These are phyloP conservation scores for Saksenaea oblongispora DNA, from an alignment of 371 early-diverging fungal genomes.

Conservation along the genomic window DNA sequence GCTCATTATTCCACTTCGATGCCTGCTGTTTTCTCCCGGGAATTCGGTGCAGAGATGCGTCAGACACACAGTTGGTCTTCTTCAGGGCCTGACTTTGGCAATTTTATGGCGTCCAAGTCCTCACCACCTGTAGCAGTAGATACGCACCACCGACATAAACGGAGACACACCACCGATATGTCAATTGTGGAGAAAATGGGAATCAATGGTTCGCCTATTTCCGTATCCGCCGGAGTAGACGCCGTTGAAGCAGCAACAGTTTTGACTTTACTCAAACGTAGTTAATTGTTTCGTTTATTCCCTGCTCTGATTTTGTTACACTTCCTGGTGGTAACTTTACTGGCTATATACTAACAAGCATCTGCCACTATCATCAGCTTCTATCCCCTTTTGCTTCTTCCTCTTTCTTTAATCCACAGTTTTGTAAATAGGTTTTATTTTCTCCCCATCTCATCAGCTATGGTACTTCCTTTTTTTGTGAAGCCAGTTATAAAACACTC, in stretches of 20 bases:
- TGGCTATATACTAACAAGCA: too few species aligned
- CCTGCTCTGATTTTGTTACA: too few species aligned
- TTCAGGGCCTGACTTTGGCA: conserved; percentile 21
- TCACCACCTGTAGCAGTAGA: conserved; percentile 6
- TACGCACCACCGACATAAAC: conserved; percentile 7
- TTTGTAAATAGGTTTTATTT: too few species aligned
- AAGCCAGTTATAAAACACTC: too few species aligned
- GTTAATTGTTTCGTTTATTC: conserved; percentile 13
- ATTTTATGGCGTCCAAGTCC: conserved; percentile 7
- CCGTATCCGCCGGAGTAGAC: conserved; percentile 31
- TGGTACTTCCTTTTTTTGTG: too few species aligned
- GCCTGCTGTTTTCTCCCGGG: neutral
- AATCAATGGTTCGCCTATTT: conserved; percentile 2
- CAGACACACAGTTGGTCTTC: conserved; percentile 22
- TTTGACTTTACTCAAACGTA: conserved; percentile 42
- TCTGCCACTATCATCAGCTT: too few species aligned
- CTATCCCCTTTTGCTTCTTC: too few species aligned
- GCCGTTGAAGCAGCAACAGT: conserved; percentile 50
- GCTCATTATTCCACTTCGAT: neutral
- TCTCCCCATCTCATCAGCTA: too few species aligned
- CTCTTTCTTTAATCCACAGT: too few species aligned
- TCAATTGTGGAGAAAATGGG: conserved; percentile 17
- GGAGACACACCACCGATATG: conserved; percentile 14
- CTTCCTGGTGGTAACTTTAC: too few species aligned
- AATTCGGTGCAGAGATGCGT: neutral